A percentile compares a stretch with the other conserved stretches of the same genome.
Evolutionary conservation across 768 basidiomycete genomes (phyloP).

Genomic region (Leccinum subtestaceum): DNA sequence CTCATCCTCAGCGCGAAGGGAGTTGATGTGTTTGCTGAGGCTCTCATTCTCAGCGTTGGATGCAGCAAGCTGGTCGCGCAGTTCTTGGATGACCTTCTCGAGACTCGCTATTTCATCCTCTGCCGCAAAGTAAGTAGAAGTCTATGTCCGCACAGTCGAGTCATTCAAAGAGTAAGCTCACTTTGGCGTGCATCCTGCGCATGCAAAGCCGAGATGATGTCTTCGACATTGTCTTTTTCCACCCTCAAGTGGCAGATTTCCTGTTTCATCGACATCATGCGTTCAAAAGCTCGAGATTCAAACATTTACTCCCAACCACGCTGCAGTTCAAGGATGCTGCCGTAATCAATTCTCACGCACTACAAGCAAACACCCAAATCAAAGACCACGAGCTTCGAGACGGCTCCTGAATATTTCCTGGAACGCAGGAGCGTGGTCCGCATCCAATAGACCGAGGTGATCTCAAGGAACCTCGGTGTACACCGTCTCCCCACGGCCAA

Average conservation of each 20-base stretch:
- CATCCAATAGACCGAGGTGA: constrained; percentile 25
- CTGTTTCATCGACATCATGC: background rate
- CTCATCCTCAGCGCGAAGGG: background rate
- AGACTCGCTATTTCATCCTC: background rate
- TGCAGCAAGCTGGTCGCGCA: background rate
- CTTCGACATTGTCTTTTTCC: background rate
- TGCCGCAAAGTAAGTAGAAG: background rate
- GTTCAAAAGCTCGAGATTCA: background rate
- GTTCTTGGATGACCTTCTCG: background rate
- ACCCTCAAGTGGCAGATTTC: background rate
- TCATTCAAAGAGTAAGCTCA: background rate
- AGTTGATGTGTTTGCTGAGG: background rate
- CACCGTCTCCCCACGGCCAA: constrained; percentile 9
- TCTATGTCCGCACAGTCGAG: background rate
- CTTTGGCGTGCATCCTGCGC: background rate
- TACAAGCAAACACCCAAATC: background rate
- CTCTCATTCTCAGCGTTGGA: background rate
- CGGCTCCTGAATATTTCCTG: constrained; percentile 22
- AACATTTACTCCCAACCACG: no score
- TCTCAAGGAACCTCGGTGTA: constrained; percentile 22
- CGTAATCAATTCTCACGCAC: background rate
- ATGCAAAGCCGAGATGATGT: background rate
- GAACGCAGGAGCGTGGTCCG: constrained; percentile 22
- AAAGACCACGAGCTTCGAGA: constrained; percentile 12
- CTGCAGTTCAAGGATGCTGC: background rate